phyloP scores from a whole-genome alignment of 2,329 filamentous ascomycete species.

The Aspergillus alliaceus region DNA sequence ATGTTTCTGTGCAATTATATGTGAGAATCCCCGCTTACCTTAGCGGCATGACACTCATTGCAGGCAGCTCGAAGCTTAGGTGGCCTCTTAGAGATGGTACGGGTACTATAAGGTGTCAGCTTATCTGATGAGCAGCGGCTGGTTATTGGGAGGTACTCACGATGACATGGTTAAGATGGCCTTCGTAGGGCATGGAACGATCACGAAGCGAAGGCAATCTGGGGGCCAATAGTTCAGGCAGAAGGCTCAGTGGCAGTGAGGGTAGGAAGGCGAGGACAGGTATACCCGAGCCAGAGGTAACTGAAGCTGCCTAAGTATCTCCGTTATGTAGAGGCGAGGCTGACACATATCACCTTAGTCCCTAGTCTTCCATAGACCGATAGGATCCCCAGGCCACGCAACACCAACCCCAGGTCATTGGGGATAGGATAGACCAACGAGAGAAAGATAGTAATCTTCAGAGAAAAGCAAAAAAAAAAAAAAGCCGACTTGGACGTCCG shows the following conservation, averaged over 20 bases:
- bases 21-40: conserved; percentile 3
- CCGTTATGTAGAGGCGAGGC: background rate
- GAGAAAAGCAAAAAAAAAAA: background rate
- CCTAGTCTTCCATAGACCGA: background rate
- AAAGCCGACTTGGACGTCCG: no score
- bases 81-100: conserved; percentile 11
- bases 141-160: background rate
- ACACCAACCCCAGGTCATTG: background rate
- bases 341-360: background rate
- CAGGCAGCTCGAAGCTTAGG: conserved; percentile 16
- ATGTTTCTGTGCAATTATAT: background rate
- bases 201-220: background rate
- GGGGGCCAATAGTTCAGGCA: background rate
- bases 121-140: background rate
- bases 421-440: background rate
- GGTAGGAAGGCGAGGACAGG: background rate
- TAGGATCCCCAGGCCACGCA: background rate
- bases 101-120: conserved; percentile 1
- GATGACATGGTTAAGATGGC: conserved; percentile 4
- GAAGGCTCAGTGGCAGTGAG: background rate
- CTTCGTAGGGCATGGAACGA: background rate
- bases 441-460: background rate
- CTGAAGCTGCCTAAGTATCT: background rate
- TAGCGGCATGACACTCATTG: conserved; percentile 18
- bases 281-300: background rate